Conservation (phyloP, 257 asterid genomes). For the Primulina eburnea region DNA sequence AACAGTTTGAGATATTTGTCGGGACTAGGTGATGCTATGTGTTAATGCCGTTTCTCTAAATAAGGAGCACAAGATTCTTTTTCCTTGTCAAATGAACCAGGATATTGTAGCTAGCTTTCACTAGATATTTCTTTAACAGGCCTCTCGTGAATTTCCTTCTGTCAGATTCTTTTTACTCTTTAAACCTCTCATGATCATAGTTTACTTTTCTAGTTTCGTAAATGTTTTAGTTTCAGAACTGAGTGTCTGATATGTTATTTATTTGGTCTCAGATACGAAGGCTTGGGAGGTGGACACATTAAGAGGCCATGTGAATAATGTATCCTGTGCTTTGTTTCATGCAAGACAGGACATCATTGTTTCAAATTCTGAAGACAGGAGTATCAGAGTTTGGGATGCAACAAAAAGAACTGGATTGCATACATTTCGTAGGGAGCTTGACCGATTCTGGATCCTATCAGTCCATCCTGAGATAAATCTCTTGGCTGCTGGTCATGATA, state of each 20-base stretch:
- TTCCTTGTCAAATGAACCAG: conserved; percentile 5
- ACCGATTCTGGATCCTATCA: conserved; percentile 94
- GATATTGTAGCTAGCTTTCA: conserved; percentile 8
- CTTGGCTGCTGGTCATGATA: conserved; percentile 98
- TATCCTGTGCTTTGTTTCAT: conserved; percentile 85
- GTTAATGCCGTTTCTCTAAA: neutral
- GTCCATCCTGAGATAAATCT: conserved; percentile 99
- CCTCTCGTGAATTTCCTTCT: conserved; percentile 2
- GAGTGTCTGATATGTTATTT: conserved; percentile 8
- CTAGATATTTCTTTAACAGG: conserved; percentile 8
- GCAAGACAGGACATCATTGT: conserved; percentile 89
- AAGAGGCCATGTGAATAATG: conserved; percentile 99
- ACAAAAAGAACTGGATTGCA: conserved; percentile 96
- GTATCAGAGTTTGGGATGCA: conserved; percentile 98
- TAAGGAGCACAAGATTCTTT: neutral
- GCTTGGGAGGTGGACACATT: conserved; percentile 99
- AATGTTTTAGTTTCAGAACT: conserved; percentile 7
- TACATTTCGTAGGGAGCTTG: conserved; percentile 97
- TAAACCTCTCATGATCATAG: conserved; percentile 6
- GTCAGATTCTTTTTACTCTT: conserved; percentile 10
- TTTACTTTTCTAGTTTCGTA: conserved; percentile 17
- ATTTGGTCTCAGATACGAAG: conserved; percentile 69
- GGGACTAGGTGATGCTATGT: conserved; percentile 4
- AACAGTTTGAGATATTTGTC: neutral
- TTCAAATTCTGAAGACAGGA: conserved; percentile 96